Conservation (phyloP, 2,329 filamentous ascomycete species). For the Penicillium aurantiogriseum region DNA sequence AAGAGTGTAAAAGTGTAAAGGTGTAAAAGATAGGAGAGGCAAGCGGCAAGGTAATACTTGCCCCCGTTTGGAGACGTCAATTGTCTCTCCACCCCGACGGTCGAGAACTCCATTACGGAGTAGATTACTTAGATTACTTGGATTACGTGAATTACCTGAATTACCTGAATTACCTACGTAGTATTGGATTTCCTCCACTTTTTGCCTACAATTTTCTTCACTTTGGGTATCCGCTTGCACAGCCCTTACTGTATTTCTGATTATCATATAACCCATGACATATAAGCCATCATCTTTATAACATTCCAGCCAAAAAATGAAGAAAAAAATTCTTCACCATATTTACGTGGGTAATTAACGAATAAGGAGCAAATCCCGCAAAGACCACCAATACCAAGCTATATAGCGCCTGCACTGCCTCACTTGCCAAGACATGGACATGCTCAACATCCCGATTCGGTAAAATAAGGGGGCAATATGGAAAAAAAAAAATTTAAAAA, state of each 20-base stretch:
- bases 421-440: conserved; percentile 17
- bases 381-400: conserved; percentile 8
- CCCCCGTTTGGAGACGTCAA: neutral
- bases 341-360: neutral
- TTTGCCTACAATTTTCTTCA: neutral
- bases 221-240: neutral
- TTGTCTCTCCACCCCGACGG: neutral
- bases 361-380: neutral
- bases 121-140: too few species aligned
- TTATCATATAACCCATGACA: neutral
- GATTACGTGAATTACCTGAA: too few species aligned
- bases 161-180: too few species aligned
- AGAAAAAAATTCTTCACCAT: neutral
- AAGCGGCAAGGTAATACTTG: conserved; percentile 1
- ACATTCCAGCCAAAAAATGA: neutral
- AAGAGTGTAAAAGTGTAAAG: neutral
- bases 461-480: neutral
- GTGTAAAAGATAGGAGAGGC: conserved; percentile 4
- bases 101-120: neutral
- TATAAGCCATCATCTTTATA: too few species aligned
- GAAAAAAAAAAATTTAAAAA: neutral
- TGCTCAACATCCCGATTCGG: neutral
- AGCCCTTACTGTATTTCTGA: neutral
- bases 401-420: conserved; percentile 33
- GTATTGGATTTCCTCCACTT: neutral